Conservation (phyloP, 352 stramenopile genomes). For the Pythium brassicae region DNA sequence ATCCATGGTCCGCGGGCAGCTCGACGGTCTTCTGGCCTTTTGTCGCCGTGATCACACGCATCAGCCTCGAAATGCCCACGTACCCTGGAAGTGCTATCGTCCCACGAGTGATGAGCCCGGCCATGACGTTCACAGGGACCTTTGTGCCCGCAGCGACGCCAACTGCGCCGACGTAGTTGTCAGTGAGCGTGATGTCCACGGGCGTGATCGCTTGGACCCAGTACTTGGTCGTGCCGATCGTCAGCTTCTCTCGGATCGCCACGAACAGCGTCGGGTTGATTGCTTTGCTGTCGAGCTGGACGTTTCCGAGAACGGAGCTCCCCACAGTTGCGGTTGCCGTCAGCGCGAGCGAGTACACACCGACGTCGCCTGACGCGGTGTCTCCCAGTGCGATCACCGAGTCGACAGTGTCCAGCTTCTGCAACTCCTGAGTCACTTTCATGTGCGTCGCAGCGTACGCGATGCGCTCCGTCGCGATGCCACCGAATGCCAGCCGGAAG, state of each 20-base stretch:
- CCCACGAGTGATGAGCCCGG: constrained; percentile 51
- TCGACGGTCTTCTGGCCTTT: constrained; percentile 24
- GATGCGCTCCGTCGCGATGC: constrained; percentile 49
- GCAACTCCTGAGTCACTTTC: constrained; percentile 66
- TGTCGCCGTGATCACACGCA: constrained; percentile 41
- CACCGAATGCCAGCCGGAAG: constrained; percentile 53
- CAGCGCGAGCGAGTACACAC: constrained; percentile 56
- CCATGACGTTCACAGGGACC: constrained; percentile 21
- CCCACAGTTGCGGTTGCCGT: constrained; percentile 28
- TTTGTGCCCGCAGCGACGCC: background rate
- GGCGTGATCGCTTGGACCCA: constrained; percentile 41
- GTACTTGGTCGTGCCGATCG: constrained; percentile 24
- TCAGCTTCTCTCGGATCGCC: constrained; percentile 52
- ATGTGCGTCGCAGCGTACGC: constrained; percentile 55
- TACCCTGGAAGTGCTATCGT: constrained; percentile 41
- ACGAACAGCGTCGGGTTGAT: constrained; percentile 68
- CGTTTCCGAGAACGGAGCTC: constrained; percentile 30
- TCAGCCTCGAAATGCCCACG: constrained; percentile 39
- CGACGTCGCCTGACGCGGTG: constrained; percentile 33
- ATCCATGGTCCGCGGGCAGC: constrained; percentile 39
- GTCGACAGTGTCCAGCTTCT: constrained; percentile 56
- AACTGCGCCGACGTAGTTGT: constrained; percentile 10
- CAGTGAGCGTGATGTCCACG: constrained; percentile 39
- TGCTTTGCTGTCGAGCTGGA: constrained; percentile 29
- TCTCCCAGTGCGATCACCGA: constrained; percentile 59